Evolutionary conservation across 176 grass and related monocot species (phyloP).

Genomic region (Musa itinerans): DNA sequence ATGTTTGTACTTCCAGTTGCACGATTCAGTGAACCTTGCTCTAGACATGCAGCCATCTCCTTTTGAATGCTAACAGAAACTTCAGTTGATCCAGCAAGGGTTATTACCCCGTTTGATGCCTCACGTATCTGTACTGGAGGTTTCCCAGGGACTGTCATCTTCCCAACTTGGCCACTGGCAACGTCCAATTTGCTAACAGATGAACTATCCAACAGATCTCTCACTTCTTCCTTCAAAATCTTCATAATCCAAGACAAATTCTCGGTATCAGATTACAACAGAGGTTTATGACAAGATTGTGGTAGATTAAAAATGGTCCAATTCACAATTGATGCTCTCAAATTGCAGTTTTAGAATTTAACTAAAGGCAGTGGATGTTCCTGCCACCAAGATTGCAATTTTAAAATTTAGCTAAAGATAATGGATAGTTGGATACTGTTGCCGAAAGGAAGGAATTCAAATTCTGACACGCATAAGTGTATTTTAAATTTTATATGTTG

Average conservation of each 20-base stretch:
- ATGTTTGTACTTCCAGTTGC: constrained; percentile 42
- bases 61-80: constrained; percentile 74
- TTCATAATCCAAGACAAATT: constrained; percentile 19
- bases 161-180: constrained; percentile 48
- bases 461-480: neutral
- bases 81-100: constrained; percentile 83
- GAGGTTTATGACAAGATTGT: neutral
- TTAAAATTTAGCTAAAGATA: neutral
- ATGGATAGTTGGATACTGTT: neutral
- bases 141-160: constrained; percentile 56
- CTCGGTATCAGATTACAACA: neutral
- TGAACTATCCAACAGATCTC: constrained; percentile 69
- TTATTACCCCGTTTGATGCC: constrained; percentile 91
- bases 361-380: neutral
- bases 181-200: constrained; percentile 49
- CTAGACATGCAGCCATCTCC: constrained; percentile 79
- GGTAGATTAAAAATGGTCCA: too few species aligned
- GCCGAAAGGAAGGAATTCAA: neutral
- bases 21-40: constrained; percentile 72
- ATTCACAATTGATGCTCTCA: neutral
- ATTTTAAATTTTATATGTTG: neutral
- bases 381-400: neutral
- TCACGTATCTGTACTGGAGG: constrained; percentile 94
- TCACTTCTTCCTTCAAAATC: constrained; percentile 99
- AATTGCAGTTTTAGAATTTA: neutral